Evolutionary conservation across 202 grass and related monocot species (phyloP).

Genomic region (Carex arenaria): DNA sequence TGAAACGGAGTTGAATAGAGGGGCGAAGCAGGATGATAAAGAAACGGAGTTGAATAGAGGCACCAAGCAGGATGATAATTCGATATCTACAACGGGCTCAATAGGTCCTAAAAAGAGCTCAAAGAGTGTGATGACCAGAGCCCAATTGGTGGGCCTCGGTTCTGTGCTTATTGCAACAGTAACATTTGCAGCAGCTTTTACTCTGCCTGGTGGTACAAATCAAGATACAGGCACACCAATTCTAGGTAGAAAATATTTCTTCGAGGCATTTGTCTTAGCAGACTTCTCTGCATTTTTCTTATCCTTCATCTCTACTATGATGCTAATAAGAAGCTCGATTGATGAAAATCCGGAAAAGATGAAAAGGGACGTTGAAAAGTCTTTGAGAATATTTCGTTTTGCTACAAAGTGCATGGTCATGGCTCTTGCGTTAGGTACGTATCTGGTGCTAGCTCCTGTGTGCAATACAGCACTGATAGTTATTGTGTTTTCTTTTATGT

Average conservation of each 20-base stretch:
- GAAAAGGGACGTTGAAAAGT: not conserved
- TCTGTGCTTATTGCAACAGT: not conserved
- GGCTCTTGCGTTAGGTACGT: not conserved
- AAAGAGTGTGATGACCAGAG: too few species aligned
- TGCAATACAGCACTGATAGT: too few species aligned
- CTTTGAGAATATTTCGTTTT: not conserved
- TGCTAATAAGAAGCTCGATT: not conserved
- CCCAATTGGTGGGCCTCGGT: too few species aligned
- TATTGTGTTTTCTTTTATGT: too few species aligned
- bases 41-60: too few species aligned
- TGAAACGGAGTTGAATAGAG: too few species aligned
- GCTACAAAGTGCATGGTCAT: not conserved
- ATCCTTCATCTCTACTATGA: not conserved
- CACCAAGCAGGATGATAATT: too few species aligned
- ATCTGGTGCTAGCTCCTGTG: not conserved
- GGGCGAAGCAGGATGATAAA: too few species aligned
- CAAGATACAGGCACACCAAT: slow-evolving; percentile 1
- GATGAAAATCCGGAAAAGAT: not conserved
- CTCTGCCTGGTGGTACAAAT: slow-evolving; percentile 18
- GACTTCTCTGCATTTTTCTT: not conserved
- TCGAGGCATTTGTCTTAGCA: slow-evolving; percentile 25
- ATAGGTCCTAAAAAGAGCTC: too few species aligned
- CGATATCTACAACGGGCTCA: too few species aligned
- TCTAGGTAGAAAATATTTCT: not conserved
- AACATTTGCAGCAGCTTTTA: slow-evolving; percentile 26